Base-by-base conservation (phyloP, 2,329 filamentous ascomycete genomes). In the Ascosphaera aggregata region DNA sequence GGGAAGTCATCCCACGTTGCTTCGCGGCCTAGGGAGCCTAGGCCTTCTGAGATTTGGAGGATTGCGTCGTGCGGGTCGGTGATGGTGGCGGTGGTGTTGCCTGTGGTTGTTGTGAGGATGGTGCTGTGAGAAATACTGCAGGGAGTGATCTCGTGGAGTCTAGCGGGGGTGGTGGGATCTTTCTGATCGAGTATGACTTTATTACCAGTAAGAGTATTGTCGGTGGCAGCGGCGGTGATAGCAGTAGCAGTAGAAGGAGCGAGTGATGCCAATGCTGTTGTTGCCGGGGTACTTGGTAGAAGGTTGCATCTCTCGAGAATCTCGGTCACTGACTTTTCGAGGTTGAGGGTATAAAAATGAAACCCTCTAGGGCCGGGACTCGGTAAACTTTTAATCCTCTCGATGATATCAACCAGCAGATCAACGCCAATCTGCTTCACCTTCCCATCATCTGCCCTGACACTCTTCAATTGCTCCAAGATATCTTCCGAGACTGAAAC, bases 1-100 rank as follows among this genome's bases (percentile, higher is more conserved):
- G 86, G 86, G 56, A 84, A 98, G 50, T 98, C 89, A 51, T 98
- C 89, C 89, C 89, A 98, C 1, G 89, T 98, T 24, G 89, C 89
- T 63, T 95, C 86, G 38, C 89, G 71, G 9, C 86, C 89, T 4
- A 94, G 65, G 2, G 79, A 69, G 18, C 86, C 89, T 51, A 93
- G 79, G 4, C 89, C 86, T 60, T 95, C 86, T 0, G 85, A 93
- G 42, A 94, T 94, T 19, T 85, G 82, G 8, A 95, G 68, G 1
- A 82, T 89, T 54, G 85, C 86, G 41, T 77, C 76, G 16, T 72
- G 74, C 53, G 86, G 85, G 49, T 86, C 66, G 40, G 69, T 52
- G 44, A 61, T 40, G 48, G 71, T 47, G 19, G 81, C 80, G 0
- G 72, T 73, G 0, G 78, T 74, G 56, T 92, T 82, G 39, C 62